Evolutionary conservation across 345 rosid species (phyloP).

Genomic region (Arabis alpina): DNA sequence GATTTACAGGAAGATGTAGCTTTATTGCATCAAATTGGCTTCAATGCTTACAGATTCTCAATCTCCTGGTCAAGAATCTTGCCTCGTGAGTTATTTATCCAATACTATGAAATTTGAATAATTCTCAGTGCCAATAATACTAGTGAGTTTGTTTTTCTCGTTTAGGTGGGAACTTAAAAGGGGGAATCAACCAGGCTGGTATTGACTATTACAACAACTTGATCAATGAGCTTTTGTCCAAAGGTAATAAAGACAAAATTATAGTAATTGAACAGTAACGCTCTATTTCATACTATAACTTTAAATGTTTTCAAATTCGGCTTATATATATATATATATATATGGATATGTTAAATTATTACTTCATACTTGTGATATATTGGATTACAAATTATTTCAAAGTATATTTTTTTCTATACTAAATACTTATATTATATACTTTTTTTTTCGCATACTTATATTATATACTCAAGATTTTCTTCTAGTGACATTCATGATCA

Average conservation of each 20-base stretch:
- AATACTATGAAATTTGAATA: background rate
- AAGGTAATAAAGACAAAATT: conserved; percentile 37
- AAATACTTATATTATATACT: background rate
- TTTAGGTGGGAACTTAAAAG: conserved; percentile 52
- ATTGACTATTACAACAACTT: conserved; percentile 60
- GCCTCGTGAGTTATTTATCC: conserved; percentile 41
- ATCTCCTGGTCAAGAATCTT: conserved; percentile 57
- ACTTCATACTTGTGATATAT: background rate
- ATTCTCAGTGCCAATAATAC: conserved; percentile 4
- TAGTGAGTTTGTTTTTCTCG: background rate
- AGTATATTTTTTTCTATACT: too few species aligned
- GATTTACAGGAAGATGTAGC: conserved; percentile 52
- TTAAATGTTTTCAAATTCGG: background rate
- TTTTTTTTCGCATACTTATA: too few species aligned
- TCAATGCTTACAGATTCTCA: conserved; percentile 56
- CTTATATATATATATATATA: too few species aligned
- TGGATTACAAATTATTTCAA: background rate
- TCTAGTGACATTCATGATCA: too few species aligned
- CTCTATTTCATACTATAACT: conserved; percentile 3
- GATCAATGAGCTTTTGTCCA: conserved; percentile 50
- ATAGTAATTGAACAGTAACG: conserved; percentile 12
- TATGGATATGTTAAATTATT: background rate
- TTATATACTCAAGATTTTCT: background rate
- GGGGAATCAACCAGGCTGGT: conserved; percentile 58
- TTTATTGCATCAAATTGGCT: conserved; percentile 50